phyloP scores from a whole-genome alignment of 305 asterid genomes.

The Solanum hybrid region DNA sequence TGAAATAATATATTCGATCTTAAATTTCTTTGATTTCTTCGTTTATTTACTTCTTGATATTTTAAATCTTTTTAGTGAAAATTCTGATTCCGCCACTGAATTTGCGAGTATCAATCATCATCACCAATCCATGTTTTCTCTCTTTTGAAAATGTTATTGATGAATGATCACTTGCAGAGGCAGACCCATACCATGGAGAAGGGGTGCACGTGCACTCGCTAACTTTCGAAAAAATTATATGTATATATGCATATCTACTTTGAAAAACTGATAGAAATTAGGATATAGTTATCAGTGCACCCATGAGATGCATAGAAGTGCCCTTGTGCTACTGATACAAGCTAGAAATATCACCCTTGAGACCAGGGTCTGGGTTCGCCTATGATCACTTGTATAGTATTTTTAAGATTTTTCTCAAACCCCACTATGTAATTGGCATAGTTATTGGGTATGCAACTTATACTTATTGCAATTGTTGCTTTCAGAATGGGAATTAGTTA shows the following conservation, averaged over 20 bases:
- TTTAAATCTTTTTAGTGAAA: not conserved
- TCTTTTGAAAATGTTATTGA: not conserved
- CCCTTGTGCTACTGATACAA: too few species aligned
- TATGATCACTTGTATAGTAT: not conserved
- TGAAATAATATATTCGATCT: not conserved
- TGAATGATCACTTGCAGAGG: not conserved
- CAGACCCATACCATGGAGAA: too few species aligned
- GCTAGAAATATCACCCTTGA: too few species aligned
- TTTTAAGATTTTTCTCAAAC: not conserved
- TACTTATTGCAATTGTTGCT: not conserved
- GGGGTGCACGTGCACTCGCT: too few species aligned
- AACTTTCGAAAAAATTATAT: too few species aligned
- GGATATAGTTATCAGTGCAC: too few species aligned
- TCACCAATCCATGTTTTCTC: not conserved
- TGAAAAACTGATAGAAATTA: too few species aligned
- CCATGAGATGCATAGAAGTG: too few species aligned
- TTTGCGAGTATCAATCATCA: not conserved
- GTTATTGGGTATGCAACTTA: not conserved
- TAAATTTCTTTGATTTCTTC: not conserved
- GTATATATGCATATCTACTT: too few species aligned
- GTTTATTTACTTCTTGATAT: not conserved
- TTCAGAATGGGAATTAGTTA: not conserved
- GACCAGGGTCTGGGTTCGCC: too few species aligned
- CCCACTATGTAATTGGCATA: not conserved
- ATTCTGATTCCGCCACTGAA: not conserved